These are phyloP conservation scores for Kondoa subrosea DNA, from an alignment of 768 basidiomycete species.

Conservation along the genomic window DNA sequence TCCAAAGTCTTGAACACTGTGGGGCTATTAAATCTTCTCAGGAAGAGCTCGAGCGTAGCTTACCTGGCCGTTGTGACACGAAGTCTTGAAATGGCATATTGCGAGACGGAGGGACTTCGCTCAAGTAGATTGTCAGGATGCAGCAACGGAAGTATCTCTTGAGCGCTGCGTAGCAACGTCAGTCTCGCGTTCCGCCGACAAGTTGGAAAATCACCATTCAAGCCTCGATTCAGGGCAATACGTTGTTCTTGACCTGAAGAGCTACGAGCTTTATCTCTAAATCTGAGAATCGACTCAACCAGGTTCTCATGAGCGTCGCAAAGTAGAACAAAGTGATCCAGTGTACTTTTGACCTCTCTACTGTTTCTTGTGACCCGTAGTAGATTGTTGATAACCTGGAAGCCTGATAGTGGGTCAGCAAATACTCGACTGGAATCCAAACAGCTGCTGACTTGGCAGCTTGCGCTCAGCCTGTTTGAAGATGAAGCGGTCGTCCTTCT, in stretches of 20 bases:
- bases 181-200: too few species aligned
- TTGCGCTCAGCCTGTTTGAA: not conserved
- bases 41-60: conserved; percentile 11
- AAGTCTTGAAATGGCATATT: conserved; percentile 52
- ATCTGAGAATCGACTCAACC: conserved; percentile 32
- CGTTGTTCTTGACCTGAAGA: not conserved
- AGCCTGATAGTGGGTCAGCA: conserved; percentile 32
- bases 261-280: not conserved
- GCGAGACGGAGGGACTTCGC: not conserved
- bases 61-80: conserved; percentile 69
- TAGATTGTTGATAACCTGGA: conserved; percentile 69
- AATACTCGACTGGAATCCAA: not conserved
- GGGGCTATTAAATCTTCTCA: not conserved
- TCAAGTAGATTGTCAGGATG: conserved; percentile 1
- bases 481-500: not conserved
- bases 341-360: conserved; percentile 61
- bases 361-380: conserved; percentile 60
- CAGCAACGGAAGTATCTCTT: not conserved
- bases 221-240: not conserved
- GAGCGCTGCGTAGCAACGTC: not conserved
- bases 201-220: not conserved
- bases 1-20: conserved; percentile 87
- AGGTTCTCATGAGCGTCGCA: not conserved
- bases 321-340: conserved; percentile 40
- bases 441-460: conserved; percentile 12